Evolutionary conservation across 129 eudicot genomes (phyloP).

Genomic region (Artemisia argyi): DNA sequence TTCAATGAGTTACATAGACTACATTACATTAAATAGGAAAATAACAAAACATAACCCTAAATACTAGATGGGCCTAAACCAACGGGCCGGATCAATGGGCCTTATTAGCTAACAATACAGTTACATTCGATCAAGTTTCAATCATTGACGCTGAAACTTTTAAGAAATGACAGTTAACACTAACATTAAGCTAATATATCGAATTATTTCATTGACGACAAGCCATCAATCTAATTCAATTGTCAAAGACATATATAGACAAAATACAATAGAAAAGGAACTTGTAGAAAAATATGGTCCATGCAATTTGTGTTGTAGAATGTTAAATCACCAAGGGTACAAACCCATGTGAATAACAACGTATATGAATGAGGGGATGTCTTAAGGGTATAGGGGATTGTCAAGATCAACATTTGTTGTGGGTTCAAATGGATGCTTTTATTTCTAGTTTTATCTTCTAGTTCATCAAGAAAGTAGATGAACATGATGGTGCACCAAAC

Average conservation of each 20-base stretch:
- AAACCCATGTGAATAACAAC: constrained; percentile 36
- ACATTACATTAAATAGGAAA: too few species aligned
- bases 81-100: too few species aligned
- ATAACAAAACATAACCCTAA: too few species aligned
- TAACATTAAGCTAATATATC: too few species aligned
- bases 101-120: too few species aligned
- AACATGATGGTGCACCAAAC: background rate
- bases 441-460: background rate
- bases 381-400: constrained; percentile 21
- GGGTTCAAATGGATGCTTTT: background rate
- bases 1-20: too few species aligned
- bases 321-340: constrained; percentile 35
- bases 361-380: constrained; percentile 9
- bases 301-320: constrained; percentile 17
- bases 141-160: too few species aligned
- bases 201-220: background rate
- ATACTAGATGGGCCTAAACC: too few species aligned
- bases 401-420: constrained; percentile 6
- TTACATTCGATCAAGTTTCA: too few species aligned
- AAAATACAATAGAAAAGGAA: constrained; percentile 12
- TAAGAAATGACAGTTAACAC: too few species aligned
- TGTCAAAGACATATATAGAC: constrained; percentile 21
- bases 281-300: background rate
- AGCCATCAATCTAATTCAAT: constrained; percentile 21
- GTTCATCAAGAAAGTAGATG: constrained; percentile 18